These are phyloP conservation scores for Eustoma russellianum DNA, from an alignment of 257 asterid genomes.

Conservation along the genomic window DNA sequence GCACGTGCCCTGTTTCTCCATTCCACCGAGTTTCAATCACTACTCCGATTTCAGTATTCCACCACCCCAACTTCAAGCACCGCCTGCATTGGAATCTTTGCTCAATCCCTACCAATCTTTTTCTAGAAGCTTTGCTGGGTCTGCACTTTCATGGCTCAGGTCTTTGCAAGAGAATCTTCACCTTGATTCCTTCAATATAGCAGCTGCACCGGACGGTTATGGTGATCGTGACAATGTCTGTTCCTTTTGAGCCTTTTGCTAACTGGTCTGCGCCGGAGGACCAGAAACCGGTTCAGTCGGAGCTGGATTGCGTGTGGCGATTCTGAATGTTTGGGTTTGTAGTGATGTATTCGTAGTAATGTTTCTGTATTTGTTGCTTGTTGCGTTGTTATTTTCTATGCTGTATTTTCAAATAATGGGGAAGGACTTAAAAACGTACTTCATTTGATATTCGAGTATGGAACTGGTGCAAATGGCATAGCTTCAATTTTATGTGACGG, in stretches of 20 bases:
- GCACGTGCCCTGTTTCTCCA: too few species aligned
- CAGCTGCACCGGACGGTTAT: constrained; percentile 23
- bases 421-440: too few species aligned
- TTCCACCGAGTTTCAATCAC: constrained; percentile 32
- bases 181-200: constrained; percentile 31
- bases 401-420: too few species aligned
- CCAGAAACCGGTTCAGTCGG: constrained; percentile 37
- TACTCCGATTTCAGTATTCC: constrained; percentile 30
- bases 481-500: too few species aligned
- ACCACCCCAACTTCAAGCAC: constrained; percentile 7
- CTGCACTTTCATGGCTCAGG: constrained; percentile 48
- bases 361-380: too few species aligned
- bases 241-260: constrained; percentile 16
- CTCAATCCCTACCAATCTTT: constrained; percentile 9
- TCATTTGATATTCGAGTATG: too few species aligned
- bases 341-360: too few species aligned
- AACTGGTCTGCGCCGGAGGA: constrained; percentile 41
- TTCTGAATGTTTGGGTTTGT: constrained; percentile 22
- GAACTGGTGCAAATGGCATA: too few species aligned
- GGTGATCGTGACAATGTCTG: constrained; percentile 18
- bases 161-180: constrained; percentile 77
- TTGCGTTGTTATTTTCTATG: too few species aligned
- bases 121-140: constrained; percentile 22
- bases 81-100: constrained; percentile 10
- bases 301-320: constrained; percentile 84